These are phyloP conservation scores for Phytophthora chlamydospora DNA, from an alignment of 352 stramenopile species.

Conservation along the genomic window DNA sequence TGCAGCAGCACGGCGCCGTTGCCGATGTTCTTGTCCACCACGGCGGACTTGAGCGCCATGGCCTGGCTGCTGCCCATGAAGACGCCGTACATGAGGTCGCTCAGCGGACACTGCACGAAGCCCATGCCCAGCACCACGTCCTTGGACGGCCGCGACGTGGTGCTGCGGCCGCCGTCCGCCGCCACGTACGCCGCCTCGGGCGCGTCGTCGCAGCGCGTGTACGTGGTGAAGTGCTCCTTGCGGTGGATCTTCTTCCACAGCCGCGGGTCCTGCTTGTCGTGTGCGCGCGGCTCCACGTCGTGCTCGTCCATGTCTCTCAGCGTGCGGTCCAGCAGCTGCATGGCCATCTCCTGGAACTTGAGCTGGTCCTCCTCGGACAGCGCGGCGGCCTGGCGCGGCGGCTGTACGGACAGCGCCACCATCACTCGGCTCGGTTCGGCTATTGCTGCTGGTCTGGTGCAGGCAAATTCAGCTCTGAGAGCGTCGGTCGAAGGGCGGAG, in stretches of 20 bases:
- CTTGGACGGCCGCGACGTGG: conserved; percentile 35
- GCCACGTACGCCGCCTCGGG: conserved; percentile 37
- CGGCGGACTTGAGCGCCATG: conserved; percentile 36
- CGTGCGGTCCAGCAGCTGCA: conserved; percentile 42
- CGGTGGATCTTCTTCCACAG: conserved; percentile 43
- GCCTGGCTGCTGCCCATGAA: conserved; percentile 33
- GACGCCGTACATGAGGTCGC: conserved; percentile 53
- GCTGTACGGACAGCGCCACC: conserved; percentile 25
- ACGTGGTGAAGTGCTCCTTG: conserved; percentile 41
- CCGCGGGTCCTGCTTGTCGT: conserved; percentile 39
- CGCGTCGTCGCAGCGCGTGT: conserved; percentile 35
- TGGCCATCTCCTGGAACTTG: conserved; percentile 48
- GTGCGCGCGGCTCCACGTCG: conserved; percentile 22
- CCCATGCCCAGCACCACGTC: conserved; percentile 53
- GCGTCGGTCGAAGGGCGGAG: too few relatives aligned
- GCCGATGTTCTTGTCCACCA: conserved; percentile 48
- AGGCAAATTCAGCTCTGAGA: conserved; percentile 31
- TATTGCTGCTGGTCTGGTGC: not conserved
- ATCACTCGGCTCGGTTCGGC: conserved; percentile 2
- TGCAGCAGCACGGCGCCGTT: conserved; percentile 41
- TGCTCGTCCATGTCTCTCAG: conserved; percentile 46
- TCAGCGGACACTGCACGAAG: conserved; percentile 47
- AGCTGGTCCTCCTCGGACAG: conserved; percentile 38
- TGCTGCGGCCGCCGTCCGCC: conserved; percentile 33
- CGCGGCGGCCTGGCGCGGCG: conserved; percentile 19